Conservation (phyloP, 768 basidiomycete genomes). For the Lepiota brunneoincarnata region DNA sequence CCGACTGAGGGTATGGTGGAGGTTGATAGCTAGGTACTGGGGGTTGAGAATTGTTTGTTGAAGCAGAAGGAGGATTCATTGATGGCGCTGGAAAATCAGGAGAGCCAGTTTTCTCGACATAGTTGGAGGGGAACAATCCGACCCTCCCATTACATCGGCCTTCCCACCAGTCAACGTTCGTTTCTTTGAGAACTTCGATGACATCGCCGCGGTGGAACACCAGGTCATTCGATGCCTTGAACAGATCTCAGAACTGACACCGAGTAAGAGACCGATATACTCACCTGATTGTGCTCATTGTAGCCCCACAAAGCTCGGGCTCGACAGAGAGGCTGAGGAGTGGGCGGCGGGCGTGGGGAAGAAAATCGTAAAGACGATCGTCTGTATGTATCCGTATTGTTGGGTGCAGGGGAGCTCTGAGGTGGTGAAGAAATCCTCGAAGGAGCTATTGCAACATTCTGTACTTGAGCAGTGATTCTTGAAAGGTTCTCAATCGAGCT, state of each 20-base stretch:
- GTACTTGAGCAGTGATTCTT: not conserved
- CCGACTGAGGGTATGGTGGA: slow-evolving; percentile 13
- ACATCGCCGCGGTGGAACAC: slow-evolving; percentile 71
- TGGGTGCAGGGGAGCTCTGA: not conserved
- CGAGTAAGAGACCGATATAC: slow-evolving; percentile 13
- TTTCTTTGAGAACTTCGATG: slow-evolving; percentile 71
- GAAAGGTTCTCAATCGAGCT: slow-evolving; percentile 8
- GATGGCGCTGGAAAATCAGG: slow-evolving; percentile 15
- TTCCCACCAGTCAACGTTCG: slow-evolving; percentile 85
- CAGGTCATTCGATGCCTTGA: slow-evolving; percentile 70
- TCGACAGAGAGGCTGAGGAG: slow-evolving; percentile 25
- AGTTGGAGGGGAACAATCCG: slow-evolving; percentile 74
- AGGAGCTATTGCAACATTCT: not conserved
- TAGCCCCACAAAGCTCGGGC: slow-evolving; percentile 64
- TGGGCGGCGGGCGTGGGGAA: slow-evolving; percentile 17
- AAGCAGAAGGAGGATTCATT: slow-evolving; percentile 11
- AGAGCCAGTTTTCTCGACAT: slow-evolving; percentile 54
- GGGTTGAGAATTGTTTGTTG: slow-evolving; percentile 5
- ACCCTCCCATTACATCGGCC: slow-evolving; percentile 60
- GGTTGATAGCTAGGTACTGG: slow-evolving; percentile 12
- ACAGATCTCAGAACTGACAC: not conserved
- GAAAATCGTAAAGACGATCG: not conserved
- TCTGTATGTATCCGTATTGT: not conserved
- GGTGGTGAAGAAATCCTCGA: not conserved
- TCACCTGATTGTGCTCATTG: slow-evolving; percentile 55